Base-by-base conservation (phyloP, 1,284 basidiomycete species). In the Clitocybe nebularis region DNA sequence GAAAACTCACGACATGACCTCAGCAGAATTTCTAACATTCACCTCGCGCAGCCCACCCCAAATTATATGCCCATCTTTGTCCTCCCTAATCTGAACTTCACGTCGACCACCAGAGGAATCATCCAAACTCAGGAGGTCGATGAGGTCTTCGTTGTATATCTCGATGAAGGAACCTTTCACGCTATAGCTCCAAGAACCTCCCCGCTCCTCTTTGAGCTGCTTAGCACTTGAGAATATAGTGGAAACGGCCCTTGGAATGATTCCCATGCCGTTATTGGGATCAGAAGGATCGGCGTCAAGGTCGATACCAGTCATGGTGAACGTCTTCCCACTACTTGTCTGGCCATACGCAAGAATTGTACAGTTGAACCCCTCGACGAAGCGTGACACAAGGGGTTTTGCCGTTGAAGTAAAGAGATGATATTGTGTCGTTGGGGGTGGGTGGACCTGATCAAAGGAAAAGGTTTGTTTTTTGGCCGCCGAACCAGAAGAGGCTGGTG, bases 291-390 rank as follows among this genome's bases (percentile, higher is more conserved):
- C 81, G 38, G 85, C 84, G 49, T 93, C 92, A 22, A 89, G 72
- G 64, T 93, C 89, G 42, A 89, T 72, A 46, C 92, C 89, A 13
- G 92, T 92, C 95, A 98, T 98, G 22, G 93, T 93, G 64, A 93
- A 95, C 0, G 92, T 95, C 72, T 98, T 99, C 39, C 95, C 95
- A 49, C 89, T 93, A 50, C 89, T 92, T 0, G 95, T 99, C 62
- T 99, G 96, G 9, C 96, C 95, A 67, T 99, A 99, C 41, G 95
- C 95, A 48, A 99, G 79, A 49, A 99, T 88, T 26, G 96, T 99
- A 50, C 93, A 95, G 68, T 99, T 99, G 69, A 93, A 95, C 8
- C 95, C 95, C 57, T 94, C 91, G 35, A 97, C 61, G 64, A 98
- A 99, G 50, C 90, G 88, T 21, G 86, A 82, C 49, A 98, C 78